Evolutionary conservation across 805 yeast species (phyloP), one percentile per base, ranked within the genome.

Genomic region (Komagataella populi): DNA sequence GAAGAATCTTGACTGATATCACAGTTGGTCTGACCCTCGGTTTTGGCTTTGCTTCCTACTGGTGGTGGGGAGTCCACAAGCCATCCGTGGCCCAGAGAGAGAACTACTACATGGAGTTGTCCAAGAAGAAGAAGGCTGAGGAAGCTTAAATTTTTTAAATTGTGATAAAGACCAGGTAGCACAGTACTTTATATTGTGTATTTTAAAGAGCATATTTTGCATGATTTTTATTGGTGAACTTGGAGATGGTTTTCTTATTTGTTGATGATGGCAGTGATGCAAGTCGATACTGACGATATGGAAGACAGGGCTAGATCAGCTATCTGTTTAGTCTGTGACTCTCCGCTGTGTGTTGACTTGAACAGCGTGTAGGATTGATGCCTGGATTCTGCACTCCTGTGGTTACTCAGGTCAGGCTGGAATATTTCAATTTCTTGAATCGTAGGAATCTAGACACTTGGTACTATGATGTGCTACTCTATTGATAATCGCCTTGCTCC

Each of bases 11-110:
- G 65, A 78, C 84, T 59, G 96, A 90, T 63, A 80, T 90, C 66
- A 57, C 80, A 60, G 69, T 83, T 57, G 66, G 65, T 51, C 22
- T 53, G 49, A 50, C 63, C 10, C 48, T 67, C 30, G 71, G 71
- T 54, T 53, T 60, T 45, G 77, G 67, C 45, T 77, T 81, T 63
- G 89, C 83, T 55, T 72, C 76, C 57, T 77, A 75, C 70, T 89
- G 91, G 93, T 84, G 96, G 87, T 80, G 81, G 78, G 86, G 80
- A 24, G 74, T 70, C 79, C 97, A 90, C 84, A 82, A 78, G 74
- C 78, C 81, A 44, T 59, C 74, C 55, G 84, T 87, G 53, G 76
- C 75, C 58, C 76, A 72, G 63, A 86, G 96, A 78, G 97, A 90
- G 69, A 81, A 78, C 53, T 88, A 80, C 80, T 90, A 90, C 71